A percentile compares a stretch with the other conserved stretches of the same genome.
phyloP scores from a whole-genome alignment of 306 rosid species.

The Vigna reflexopilosa region DNA sequence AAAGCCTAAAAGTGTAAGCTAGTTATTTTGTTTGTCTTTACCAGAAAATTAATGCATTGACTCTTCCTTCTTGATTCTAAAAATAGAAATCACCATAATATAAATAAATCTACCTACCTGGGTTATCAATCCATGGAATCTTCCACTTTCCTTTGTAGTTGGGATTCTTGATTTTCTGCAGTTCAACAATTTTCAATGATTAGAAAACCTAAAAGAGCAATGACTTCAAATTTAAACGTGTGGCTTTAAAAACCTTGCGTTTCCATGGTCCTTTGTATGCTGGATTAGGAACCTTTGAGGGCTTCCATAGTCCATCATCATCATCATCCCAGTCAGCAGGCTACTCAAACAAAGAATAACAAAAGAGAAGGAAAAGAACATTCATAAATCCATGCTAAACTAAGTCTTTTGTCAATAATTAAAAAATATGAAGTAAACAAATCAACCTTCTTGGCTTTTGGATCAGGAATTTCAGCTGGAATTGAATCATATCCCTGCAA shows the following conservation, averaged over 20 bases:
- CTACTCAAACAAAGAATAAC: conserved; percentile 53
- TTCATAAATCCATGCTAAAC: conserved; percentile 23
- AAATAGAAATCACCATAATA: conserved; percentile 20
- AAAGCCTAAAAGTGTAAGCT: conserved; percentile 19
- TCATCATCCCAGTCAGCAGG: conserved; percentile 94
- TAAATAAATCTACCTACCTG: conserved; percentile 75
- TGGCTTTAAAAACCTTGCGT: conserved; percentile 69
- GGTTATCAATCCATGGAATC: conserved; percentile 92
- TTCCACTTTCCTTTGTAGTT: conserved; percentile 97
- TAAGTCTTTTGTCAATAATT: conserved; percentile 21
- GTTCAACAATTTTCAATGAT: conserved; percentile 40
- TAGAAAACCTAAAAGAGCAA: conserved; percentile 24
- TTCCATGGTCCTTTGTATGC: conserved; percentile 98
- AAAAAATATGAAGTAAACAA: conserved; percentile 20
- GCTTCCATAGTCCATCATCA: conserved; percentile 87
- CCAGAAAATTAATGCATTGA: conserved; percentile 26
- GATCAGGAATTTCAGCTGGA: conserved; percentile 89
- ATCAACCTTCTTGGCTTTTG: conserved; percentile 78
- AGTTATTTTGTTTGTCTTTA: conserved; percentile 29
- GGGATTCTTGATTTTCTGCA: conserved; percentile 95
- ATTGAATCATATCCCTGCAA: conserved; percentile 86
- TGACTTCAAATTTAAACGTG: conserved; percentile 31
- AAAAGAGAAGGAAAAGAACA: conserved; percentile 20
- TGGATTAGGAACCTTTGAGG: conserved; percentile 89
- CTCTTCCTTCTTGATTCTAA: conserved; percentile 29